Percentiles rank a stretch among this genome's conserved stretches.
These are phyloP conservation scores for Priceomyces melissophilus DNA, from an alignment of 805 yeast species.

Conservation along the genomic window DNA sequence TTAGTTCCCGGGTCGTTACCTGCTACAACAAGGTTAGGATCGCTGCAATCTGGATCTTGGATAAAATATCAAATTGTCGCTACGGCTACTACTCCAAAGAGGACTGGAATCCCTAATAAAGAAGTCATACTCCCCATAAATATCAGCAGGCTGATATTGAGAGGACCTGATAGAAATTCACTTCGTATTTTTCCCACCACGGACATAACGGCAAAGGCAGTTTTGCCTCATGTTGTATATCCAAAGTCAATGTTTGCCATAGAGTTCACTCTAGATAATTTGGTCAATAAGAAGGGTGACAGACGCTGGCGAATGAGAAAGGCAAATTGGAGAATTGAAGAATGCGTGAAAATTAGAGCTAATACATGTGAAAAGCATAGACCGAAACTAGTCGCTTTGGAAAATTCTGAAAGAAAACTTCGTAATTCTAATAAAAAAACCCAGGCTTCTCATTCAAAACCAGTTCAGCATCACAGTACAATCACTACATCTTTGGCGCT, in stretches of 20 bases:
- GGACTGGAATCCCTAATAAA: slow-evolving; percentile 10
- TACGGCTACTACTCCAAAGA: slow-evolving; percentile 26
- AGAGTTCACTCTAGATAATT: slow-evolving; percentile 77
- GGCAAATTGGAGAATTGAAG: slow-evolving; percentile 85
- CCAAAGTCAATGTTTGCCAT: slow-evolving; percentile 85
- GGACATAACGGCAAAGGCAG: slow-evolving; percentile 80
- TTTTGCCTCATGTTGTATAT: slow-evolving; percentile 81
- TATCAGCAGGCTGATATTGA: slow-evolving; percentile 69
- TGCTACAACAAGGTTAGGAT: slow-evolving; percentile 68
- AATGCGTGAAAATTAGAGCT: slow-evolving; percentile 61
- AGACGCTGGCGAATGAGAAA: slow-evolving; percentile 91
- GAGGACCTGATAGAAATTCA: slow-evolving; percentile 84
- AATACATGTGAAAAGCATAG: slow-evolving; percentile 58
- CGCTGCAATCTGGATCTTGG: slow-evolving; percentile 41
- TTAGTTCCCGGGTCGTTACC: slow-evolving; percentile 86
- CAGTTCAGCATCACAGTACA: slow-evolving; percentile 24
- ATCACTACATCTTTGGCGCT: slow-evolving; percentile 22
- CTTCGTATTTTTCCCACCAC: slow-evolving; percentile 95
- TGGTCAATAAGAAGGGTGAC: slow-evolving; percentile 47
- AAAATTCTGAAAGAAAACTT: slow-evolving; percentile 30
- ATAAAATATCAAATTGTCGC: slow-evolving; percentile 80
- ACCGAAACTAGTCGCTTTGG: slow-evolving; percentile 43
- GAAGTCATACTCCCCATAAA: slow-evolving; percentile 60
- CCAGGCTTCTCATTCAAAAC: background rate
- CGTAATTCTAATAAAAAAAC: background rate